phyloP scores from a whole-genome alignment of 202 grass and related monocot genomes.

The Carex arenaria region DNA sequence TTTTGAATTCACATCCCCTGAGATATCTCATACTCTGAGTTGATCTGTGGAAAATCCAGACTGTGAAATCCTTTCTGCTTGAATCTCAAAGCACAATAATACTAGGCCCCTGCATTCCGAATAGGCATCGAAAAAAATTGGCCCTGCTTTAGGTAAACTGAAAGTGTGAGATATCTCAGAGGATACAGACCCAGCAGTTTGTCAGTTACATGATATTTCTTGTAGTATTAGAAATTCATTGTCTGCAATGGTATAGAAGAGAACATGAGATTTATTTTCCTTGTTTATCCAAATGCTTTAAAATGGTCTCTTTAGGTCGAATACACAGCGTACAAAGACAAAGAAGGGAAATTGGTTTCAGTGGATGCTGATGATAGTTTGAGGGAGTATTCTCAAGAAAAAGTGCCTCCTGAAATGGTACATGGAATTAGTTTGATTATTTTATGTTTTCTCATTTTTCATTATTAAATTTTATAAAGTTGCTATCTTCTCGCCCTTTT shows the following conservation, averaged over 20 bases:
- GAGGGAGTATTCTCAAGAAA: conserved; percentile 64
- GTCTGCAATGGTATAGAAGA: neutral
- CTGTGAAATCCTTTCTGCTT: too few species aligned
- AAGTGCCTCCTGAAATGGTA: conserved; percentile 77
- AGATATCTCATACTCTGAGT: too few species aligned
- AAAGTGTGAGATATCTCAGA: too few species aligned
- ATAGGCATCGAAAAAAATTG: too few species aligned
- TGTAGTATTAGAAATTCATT: neutral
- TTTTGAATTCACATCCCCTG: too few species aligned
- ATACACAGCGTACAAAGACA: conserved; percentile 80
- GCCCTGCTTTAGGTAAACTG: too few species aligned
- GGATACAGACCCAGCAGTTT: neutral
- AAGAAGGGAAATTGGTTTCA: conserved; percentile 68
- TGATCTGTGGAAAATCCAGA: too few species aligned
- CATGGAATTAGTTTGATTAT: conserved; percentile 23
- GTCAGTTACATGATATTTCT: neutral
- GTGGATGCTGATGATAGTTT: conserved; percentile 51
- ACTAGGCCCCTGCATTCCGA: too few species aligned
- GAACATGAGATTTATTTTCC: conserved; percentile 19
- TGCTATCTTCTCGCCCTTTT: neutral
- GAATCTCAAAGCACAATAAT: too few species aligned
- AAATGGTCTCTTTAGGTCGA: conserved; percentile 54
- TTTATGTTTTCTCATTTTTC: conserved; percentile 11
- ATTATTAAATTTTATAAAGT: neutral
- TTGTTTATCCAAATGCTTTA: conserved; percentile 15